phyloP scores from a whole-genome alignment of 148 eudicot genomes.

The Simmondsia chinensis region DNA sequence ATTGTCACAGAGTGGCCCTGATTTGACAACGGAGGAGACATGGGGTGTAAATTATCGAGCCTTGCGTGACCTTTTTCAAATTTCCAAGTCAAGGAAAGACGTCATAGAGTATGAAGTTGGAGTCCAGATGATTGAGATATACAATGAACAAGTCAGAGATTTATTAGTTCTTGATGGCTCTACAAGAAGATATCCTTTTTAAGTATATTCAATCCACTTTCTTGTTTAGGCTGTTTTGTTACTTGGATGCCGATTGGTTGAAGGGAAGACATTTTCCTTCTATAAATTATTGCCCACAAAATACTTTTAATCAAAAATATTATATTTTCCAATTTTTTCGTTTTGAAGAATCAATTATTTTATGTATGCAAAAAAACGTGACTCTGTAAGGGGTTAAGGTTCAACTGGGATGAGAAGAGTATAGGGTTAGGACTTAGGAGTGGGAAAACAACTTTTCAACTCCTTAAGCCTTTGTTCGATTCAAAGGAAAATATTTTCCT shows the following conservation, averaged over 20 bases:
- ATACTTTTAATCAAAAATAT: no score
- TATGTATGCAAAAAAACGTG: no score
- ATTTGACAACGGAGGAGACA: slow-evolving; percentile 60
- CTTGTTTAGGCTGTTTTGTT: neutral
- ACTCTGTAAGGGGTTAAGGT: no score
- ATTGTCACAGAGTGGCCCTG: slow-evolving; percentile 83
- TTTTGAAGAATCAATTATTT: no score
- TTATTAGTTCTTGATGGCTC: slow-evolving; percentile 73
- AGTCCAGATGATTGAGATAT: slow-evolving; percentile 97
- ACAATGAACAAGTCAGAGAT: slow-evolving; percentile 98
- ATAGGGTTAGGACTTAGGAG: no score
- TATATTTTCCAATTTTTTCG: no score
- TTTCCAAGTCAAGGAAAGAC: slow-evolving; percentile 55
- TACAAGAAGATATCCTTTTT: slow-evolving; percentile 79
- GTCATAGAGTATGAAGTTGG: slow-evolving; percentile 67
- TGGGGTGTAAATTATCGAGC: slow-evolving; percentile 99
- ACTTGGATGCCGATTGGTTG: neutral
- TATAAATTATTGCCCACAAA: no score
- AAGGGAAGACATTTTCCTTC: no score
- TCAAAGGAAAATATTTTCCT: no score
- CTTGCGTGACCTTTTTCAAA: slow-evolving; percentile 65
- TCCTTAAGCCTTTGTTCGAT: no score
- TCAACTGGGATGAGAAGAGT: no score
- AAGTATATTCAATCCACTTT: neutral
- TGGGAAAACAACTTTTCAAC: no score